A percentile compares a stretch with the other conserved stretches of the same genome.
phyloP scores from a whole-genome alignment of 2,329 filamentous ascomycete genomes.

The Malbranchea zuffiana region DNA sequence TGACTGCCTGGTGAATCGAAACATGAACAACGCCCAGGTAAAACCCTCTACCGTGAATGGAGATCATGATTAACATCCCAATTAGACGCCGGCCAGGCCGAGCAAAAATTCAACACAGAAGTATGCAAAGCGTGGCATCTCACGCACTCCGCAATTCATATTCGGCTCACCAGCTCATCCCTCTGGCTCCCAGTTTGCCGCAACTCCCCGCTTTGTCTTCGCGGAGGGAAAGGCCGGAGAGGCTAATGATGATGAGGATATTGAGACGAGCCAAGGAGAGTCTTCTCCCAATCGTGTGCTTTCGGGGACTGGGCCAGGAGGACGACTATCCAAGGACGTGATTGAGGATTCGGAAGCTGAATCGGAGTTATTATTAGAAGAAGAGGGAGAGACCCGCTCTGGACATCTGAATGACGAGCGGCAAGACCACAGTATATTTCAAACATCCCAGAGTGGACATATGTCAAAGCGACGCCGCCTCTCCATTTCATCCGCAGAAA shows the following conservation, averaged over 20 bases:
- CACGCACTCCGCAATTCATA: constrained; percentile 13
- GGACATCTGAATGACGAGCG: constrained; percentile 1
- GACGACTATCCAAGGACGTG: constrained; percentile 5
- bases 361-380: not conserved
- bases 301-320: not conserved
- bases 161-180: constrained; percentile 12
- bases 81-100: not conserved
- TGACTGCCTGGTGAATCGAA: too few species aligned
- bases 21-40: too few species aligned
- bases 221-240: not conserved
- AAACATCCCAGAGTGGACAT: constrained; percentile 17
- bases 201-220: constrained; percentile 16
- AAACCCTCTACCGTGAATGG: too few species aligned
- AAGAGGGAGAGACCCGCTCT: not conserved
- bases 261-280: constrained; percentile 4
- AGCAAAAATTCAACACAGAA: constrained; percentile 1
- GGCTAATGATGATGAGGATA: constrained; percentile 7
- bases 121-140: not conserved
- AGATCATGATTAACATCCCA: too few species aligned
- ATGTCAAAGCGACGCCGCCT: constrained; percentile 26
- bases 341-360: constrained; percentile 12
- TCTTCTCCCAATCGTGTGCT: constrained; percentile 1
- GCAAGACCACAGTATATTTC: constrained; percentile 17
- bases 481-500: constrained; percentile 11
- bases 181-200: constrained; percentile 12